These are phyloP conservation scores for Starmerella sp. DNA, from an alignment of 805 yeast species.

Conservation along the genomic window DNA sequence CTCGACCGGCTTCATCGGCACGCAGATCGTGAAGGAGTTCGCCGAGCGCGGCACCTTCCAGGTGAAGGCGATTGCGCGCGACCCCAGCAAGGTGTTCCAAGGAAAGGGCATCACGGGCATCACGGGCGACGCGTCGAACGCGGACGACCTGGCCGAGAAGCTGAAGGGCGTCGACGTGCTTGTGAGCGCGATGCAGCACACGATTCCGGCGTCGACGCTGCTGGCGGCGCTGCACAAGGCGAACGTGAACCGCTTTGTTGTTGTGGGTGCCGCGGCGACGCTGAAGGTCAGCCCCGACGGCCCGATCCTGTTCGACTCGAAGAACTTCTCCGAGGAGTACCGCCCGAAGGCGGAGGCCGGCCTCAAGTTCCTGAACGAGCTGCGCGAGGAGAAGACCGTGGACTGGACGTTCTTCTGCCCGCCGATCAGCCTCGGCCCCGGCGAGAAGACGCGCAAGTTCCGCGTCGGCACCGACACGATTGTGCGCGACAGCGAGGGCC, in stretches of 20 bases:
- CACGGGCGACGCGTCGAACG: constrained; percentile 12
- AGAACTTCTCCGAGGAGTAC: constrained; percentile 12
- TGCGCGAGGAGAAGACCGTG: background rate
- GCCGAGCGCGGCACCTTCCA: constrained; percentile 9
- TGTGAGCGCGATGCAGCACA: constrained; percentile 9
- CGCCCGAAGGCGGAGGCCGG: constrained; percentile 5
- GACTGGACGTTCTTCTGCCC: constrained; percentile 16
- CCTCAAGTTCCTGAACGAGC: constrained; percentile 4
- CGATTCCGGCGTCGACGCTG: constrained; percentile 8
- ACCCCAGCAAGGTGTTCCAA: constrained; percentile 4
- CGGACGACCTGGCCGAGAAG: constrained; percentile 3
- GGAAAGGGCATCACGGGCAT: constrained; percentile 6
- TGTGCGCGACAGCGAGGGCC: constrained; percentile 8
- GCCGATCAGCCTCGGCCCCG: constrained; percentile 5
- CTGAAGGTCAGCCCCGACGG: constrained; percentile 10
- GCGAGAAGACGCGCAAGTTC: constrained; percentile 10
- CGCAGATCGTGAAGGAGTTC: constrained; percentile 10
- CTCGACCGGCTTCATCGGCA: constrained; percentile 30
- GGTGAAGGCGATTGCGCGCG: constrained; percentile 13
- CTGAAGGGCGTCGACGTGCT: constrained; percentile 12
- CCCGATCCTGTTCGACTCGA: constrained; percentile 10
- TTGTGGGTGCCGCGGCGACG: constrained; percentile 16
- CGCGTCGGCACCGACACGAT: constrained; percentile 11
- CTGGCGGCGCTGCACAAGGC: constrained; percentile 4
- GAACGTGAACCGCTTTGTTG: constrained; percentile 15